Evolutionary conservation across 495 filamentous ascomycete species (phyloP).

Genomic region (Bathelium albidoporum): DNA sequence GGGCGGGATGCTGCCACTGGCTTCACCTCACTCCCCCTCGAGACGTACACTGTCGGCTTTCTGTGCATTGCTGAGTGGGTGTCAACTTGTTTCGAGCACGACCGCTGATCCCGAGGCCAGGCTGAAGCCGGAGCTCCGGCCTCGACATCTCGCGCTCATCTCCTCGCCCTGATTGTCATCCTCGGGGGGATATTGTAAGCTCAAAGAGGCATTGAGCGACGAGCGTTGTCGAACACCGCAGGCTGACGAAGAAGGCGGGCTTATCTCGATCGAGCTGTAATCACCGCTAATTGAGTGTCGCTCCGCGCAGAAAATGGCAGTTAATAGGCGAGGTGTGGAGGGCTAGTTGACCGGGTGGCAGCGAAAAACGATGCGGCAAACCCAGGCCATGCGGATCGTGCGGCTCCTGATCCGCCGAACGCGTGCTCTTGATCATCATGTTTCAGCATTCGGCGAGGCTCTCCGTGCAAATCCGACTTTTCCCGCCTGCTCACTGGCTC

Average conservation of each 20-base stretch:
- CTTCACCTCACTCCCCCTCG: background rate
- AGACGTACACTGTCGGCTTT: background rate
- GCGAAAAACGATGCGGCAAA: background rate
- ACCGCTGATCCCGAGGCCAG: background rate
- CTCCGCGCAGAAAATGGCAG: background rate
- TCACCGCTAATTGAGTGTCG: background rate
- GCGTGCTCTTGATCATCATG: background rate
- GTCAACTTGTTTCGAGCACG: background rate
- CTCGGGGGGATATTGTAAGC: background rate
- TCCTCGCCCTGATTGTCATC: background rate
- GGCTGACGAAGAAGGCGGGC: background rate
- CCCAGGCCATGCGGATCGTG: background rate
- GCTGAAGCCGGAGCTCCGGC: background rate
- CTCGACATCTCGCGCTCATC: background rate
- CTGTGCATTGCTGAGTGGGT: background rate
- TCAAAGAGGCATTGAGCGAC: constrained; percentile 1
- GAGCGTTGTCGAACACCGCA: background rate
- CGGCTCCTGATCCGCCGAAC: background rate
- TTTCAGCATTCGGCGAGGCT: background rate
- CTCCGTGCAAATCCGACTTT: background rate
- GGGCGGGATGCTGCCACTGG: constrained; percentile 1
- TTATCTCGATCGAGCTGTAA: background rate
- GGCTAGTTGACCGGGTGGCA: background rate
- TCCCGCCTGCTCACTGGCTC: background rate
- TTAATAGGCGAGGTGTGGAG: background rate